Base-by-base conservation (phyloP, 805 yeast species). In the Lachancea waltii region DNA sequence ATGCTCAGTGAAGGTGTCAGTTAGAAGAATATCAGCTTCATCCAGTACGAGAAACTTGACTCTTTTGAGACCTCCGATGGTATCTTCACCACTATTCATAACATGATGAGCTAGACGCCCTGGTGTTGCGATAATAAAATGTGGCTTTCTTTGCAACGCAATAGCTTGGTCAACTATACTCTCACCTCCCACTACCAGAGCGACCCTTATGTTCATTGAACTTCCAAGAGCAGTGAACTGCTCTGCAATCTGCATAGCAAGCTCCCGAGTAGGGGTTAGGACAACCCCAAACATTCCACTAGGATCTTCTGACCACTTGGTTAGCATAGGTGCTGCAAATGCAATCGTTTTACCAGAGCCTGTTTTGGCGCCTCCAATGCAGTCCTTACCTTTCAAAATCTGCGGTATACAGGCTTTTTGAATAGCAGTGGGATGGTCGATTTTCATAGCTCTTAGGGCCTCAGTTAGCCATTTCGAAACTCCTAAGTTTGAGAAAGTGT, bases 281-380 rank as follows among this genome's bases (percentile, higher is more conserved):
- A 92, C 74, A 2, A 92, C 65, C 3, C 97, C 98, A 61, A 70
- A 92, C 26, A 92, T 83, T 1, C 97, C 98, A 60, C 74, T 74
- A 1, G 98, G 98, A 58, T 92, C 97, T 48, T 81, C 83, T 0
- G 97, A 84, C 96, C 97, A 92, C 54, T 81, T 72, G 1, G 95
- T 77, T 40, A 92, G 67, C 85, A 92, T 90, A 2, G 98, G 98
- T n/a, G 86, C 94, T 1, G 90, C 97, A 70, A 92, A 92, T 1
- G 97, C 96, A 16, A 92, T 79, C 1, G 98, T 92, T 58, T 92
- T 92, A 73, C 98, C 98, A 13, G 95, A 81, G 63, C 98, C 98
- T 0, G 98, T 92, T 60, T 84, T 84, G 22, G 98, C 98, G 30
- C 98, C 98, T 36, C 98, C 99, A 36, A 92, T 90, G 63, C 96